phyloP scores from a whole-genome alignment of 495 filamentous ascomycete species.

The Penicillium cosmopolitanum region DNA sequence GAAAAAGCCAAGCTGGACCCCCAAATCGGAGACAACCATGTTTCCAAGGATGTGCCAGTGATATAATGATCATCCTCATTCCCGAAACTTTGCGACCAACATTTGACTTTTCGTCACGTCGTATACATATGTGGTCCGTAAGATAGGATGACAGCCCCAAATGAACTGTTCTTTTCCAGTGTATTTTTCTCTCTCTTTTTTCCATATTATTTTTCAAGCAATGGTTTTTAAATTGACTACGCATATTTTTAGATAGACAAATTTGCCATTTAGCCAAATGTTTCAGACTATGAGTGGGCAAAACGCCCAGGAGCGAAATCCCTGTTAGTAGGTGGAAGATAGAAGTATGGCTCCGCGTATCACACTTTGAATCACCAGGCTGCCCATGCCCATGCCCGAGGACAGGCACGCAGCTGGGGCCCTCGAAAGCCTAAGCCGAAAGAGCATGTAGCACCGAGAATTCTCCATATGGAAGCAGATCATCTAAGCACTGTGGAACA shows the following conservation, averaged over 20 bases:
- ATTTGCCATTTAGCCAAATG: background rate
- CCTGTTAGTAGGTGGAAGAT: background rate
- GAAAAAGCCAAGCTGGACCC: background rate
- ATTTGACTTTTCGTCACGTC: background rate
- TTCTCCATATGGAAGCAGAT: conserved; percentile 21
- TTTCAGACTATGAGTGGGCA: background rate
- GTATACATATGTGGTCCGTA: background rate
- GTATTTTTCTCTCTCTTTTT: background rate
- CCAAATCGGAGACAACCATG: background rate
- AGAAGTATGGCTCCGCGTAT: conserved; percentile 23
- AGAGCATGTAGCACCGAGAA: conserved; percentile 17
- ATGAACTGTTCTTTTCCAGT: no score
- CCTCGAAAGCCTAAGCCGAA: background rate
- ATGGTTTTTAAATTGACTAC: background rate
- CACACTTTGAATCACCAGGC: background rate
- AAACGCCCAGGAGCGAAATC: background rate
- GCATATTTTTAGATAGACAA: conserved; percentile 1
- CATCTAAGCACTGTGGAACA: conserved; percentile 8
- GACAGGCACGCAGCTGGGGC: background rate
- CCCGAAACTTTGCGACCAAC: background rate
- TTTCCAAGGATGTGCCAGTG: background rate
- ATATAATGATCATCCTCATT: background rate
- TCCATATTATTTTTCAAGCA: background rate
- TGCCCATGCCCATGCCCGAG: conserved; percentile 9
- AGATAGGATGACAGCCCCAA: no score